Base-by-base conservation (phyloP, 163 green algal species). In the Prototheca wickerhamii region DNA sequence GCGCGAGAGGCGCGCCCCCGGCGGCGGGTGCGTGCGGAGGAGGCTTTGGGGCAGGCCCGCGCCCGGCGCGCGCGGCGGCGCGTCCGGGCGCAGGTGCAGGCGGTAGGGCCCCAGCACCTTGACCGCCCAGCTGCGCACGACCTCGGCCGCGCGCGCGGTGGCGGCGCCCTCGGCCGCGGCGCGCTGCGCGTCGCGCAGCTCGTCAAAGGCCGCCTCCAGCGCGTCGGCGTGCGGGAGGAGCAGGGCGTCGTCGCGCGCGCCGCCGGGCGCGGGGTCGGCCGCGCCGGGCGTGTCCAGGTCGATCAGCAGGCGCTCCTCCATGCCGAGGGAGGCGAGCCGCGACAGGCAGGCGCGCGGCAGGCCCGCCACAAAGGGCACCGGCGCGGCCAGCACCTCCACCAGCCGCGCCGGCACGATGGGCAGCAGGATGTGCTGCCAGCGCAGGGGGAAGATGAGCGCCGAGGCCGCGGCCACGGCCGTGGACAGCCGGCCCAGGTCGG, bases 361-460 rank as follows among this genome's bases (percentile, higher is more conserved):
- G 42, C 87, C 87, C 17, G 91, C 75, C 33, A 95, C 71, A 65
- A 89, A 93, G 26, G 87, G 87, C 80, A 93, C 90, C 17, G 87
- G 86, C 4, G 87, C 87, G 0, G 73, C 68, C 58, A 94, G 73
- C 72, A 91, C 91, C 66, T 94, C 85, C 68, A 77, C 64, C 61
- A 53, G 29, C 7, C 37, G 21, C 18, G 37, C 20, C 20, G 87
- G 87, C 55, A 95, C 76, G 32, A 95, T 62, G 23, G 87, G 87
- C 59, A 94, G 77, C 67, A 83, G 91, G 69, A 92, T 89, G 67
- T 90, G 83, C 58, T 91, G 85, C 83, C 83, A 91, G 58, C 75
- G 76, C 71, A 94, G 86, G 2, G 87, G 87, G 60, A 88, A 88
- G 15, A 94, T 73, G 57, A 93, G 60, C 42, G 86, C 86, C 4